A percentile compares a stretch with the other conserved stretches of the same genome.
Evolutionary conservation across 169 alveolate species (phyloP).

Genomic region (Perkinsus marinus): DNA sequence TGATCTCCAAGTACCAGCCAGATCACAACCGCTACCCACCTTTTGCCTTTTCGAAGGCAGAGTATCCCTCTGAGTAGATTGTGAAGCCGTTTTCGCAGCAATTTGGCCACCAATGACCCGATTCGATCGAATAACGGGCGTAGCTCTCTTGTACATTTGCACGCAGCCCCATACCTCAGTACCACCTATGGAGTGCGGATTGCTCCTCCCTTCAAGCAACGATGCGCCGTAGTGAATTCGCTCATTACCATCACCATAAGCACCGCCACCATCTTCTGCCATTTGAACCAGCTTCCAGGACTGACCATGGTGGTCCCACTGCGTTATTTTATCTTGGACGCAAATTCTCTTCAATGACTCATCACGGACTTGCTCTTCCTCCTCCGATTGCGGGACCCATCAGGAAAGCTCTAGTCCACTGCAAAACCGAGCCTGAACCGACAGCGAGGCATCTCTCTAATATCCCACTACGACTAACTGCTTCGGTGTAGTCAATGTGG

Average conservation of each 20-base stretch:
- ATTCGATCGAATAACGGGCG: not conserved
- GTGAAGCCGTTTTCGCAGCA: not conserved
- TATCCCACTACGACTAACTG: not conserved
- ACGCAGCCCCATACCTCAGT: not conserved
- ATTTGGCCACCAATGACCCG: not conserved
- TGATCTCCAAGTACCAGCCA: not conserved
- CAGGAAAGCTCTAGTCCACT: too few relatives aligned
- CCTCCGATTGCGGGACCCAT: not conserved
- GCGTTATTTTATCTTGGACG: not conserved
- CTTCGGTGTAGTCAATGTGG: not conserved
- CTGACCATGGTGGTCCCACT: not conserved
- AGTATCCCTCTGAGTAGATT: not conserved
- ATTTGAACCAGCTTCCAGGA: not conserved
- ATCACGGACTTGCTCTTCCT: not conserved
- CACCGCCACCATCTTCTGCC: not conserved
- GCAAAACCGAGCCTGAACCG: too few relatives aligned
- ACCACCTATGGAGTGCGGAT: not conserved
- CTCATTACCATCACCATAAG: not conserved
- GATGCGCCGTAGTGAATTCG: not conserved
- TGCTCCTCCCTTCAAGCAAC: not conserved
- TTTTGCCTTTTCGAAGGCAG: not conserved
- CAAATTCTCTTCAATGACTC: not conserved
- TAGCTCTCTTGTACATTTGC: not conserved
- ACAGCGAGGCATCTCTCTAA: not conserved
- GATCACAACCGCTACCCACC: too few relatives aligned